Evolutionary conservation across 2,329 filamentous ascomycete species (phyloP), one percentile per base, ranked within the genome.

Genomic region (Bipolaris cookei): DNA sequence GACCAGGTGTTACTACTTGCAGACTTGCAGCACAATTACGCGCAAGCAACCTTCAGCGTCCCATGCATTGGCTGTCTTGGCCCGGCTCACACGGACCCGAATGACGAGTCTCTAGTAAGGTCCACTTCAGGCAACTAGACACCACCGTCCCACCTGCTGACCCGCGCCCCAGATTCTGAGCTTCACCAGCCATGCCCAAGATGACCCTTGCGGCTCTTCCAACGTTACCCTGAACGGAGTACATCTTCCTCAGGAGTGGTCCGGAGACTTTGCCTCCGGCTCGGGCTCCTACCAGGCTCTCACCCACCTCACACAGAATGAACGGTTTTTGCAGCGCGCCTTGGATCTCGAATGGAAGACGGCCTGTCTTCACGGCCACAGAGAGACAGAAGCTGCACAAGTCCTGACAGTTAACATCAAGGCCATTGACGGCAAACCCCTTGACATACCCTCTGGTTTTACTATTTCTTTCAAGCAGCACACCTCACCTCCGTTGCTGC

Each of bases 141-240:
- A 61, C 49, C 42, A 48, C 49, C 42, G 44, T 63, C 35, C 64
- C 61, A 50, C 55, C 50, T 51, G 61, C 70, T 77, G 58, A 77
- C 69, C 23, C 51, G 50, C 59, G 58, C 56, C 69, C 25, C 64
- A 81, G 79, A 68, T 76, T 50, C 72, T 81, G 60, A 77, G 74
- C 59, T 75, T 81, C 56, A 72, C 72, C 62, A 74, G 77, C 53
- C 72, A 77, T 57, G 64, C 75, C 11, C 65, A 74, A 52, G 67
- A 74, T 43, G 58, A 77, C 54, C 64, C 74, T 45, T 79, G 77
- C 65, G 72, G 73, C 13, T 62, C 71, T 51, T 73, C 75, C 37
- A 78, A 80, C 71, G 67, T 81, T 58, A 75, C 76, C 14, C 62
- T 81, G 56, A 80, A 81, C 65, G 76, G 75, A 54, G 60, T 75